phyloP scores from a whole-genome alignment of 768 basidiomycete species.

The Leccinum incarnatum region DNA sequence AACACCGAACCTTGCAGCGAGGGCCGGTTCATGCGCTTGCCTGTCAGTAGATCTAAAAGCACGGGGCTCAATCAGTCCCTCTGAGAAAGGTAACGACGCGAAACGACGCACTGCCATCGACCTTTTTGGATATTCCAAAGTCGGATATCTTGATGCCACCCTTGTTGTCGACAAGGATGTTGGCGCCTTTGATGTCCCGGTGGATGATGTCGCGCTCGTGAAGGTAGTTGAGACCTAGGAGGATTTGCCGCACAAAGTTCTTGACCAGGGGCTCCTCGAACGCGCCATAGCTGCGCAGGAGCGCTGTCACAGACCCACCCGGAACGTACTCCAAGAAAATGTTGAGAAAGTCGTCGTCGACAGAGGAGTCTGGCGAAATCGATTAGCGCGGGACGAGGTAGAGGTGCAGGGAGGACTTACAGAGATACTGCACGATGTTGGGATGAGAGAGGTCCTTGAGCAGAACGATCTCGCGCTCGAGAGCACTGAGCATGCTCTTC shows the following conservation, averaged over 20 bases:
- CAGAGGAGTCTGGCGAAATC: slow-evolving; percentile 74
- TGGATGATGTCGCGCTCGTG: slow-evolving; percentile 95
- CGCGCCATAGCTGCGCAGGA: slow-evolving; percentile 87
- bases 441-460: slow-evolving; percentile 90
- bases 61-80: slow-evolving; percentile 30
- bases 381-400: not conserved
- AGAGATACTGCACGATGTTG: slow-evolving; percentile 98
- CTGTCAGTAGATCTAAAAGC: slow-evolving; percentile 42
- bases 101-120: slow-evolving; percentile 81
- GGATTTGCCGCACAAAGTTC: slow-evolving; percentile 90
- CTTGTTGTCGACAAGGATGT: slow-evolving; percentile 97
- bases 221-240: slow-evolving; percentile 84
- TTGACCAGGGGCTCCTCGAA: slow-evolving; percentile 91
- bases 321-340: slow-evolving; percentile 98
- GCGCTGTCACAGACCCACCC: slow-evolving; percentile 88
- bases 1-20: slow-evolving; percentile 97
- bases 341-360: slow-evolving; percentile 87
- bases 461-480: slow-evolving; percentile 93
- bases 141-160: slow-evolving; percentile 97
- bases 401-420: slow-evolving; percentile 45
- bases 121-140: slow-evolving; percentile 96
- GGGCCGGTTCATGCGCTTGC: slow-evolving; percentile 78
- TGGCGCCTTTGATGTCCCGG: slow-evolving; percentile 98
- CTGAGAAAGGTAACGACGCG: not conserved
- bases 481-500: slow-evolving; percentile 86